Base-by-base conservation (phyloP, 495 filamentous ascomycete species). In the Penicillium tannophilum region DNA sequence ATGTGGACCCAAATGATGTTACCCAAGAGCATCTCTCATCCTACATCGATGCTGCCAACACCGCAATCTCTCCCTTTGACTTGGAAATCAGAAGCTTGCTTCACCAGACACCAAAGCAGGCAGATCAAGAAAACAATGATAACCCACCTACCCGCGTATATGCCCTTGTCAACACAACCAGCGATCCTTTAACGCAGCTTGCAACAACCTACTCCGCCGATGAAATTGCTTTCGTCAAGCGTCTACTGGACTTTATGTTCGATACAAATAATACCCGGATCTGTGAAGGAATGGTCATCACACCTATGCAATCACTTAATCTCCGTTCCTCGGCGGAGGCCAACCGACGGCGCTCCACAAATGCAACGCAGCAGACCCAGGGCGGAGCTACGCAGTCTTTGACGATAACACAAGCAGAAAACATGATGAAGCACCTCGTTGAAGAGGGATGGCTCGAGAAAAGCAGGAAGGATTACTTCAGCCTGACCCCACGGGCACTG, bases 211-310 rank as follows among this genome's bases (percentile, higher is more conserved):
- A 87, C 68, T 78, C 85, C 0, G 74, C 90, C 19, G 95, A 98
- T 57, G 93, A 98, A 75, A 91, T 98, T 36, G 83, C 90, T 11
- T 98, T 89, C 71, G 80, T 98, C 55, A 92, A 95, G 75, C 78
- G 94, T 1, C 68, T 98, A 16, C 85, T 98, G 0, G 93, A 98
- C 71, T 86, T 83, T 60, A 97, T 98, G 87, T 98, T 97, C 67
- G 90, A 92, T 47, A 87, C 81, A 4, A 83, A 92, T 68, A 97
- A 98, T 63, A 91, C 87, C 0, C 75, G 73, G 23, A 75, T 84
- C 2, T 83, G 84, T 57, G 93, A 98, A 72, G 81, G 91, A 48
- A 88, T 96, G 85, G 90, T 88, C 0, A 76, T 97, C 1, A 86
- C 80, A 30, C 80, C 83, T 28, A 90, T 90, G 63, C 84, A 96